Percentiles rank a stretch among this genome's conserved stretches.
Conservation (phyloP, 2,329 filamentous ascomycete species). For the Talaromyces sp. region DNA sequence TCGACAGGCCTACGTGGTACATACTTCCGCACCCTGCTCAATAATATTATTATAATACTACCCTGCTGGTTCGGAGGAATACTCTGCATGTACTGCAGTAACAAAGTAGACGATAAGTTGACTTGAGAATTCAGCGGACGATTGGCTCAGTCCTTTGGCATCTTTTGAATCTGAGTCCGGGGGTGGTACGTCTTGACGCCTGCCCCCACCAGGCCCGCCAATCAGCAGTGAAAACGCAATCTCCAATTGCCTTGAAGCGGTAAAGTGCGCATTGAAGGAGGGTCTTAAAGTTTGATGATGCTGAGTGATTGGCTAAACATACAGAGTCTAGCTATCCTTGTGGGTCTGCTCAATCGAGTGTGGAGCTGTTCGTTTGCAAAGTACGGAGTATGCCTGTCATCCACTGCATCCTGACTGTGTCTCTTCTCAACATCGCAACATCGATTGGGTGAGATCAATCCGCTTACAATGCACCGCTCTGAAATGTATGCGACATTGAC, state of each 20-base stretch:
- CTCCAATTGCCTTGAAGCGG: background rate
- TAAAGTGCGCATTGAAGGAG: background rate
- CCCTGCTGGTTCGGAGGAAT: background rate
- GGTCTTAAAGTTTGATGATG: background rate
- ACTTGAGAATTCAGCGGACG: background rate
- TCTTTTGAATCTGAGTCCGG: constrained; percentile 9
- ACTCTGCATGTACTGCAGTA: background rate
- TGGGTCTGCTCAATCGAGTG: background rate
- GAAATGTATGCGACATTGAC: background rate
- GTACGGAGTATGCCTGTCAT: background rate
- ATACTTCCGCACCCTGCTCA: background rate
- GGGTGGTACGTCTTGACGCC: constrained; percentile 4
- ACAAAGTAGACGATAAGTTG: background rate
- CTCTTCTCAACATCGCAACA: background rate
- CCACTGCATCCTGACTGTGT: background rate
- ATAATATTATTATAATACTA: too few species aligned
- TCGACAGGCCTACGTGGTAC: background rate
- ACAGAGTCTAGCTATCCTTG: background rate
- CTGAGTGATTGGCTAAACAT: background rate
- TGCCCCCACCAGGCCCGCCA: background rate
- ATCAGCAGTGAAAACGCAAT: background rate
- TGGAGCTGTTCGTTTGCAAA: background rate
- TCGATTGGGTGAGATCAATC: background rate
- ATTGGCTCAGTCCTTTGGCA: constrained; percentile 1
- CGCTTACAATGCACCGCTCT: background rate